phyloP scores from a whole-genome alignment of 768 basidiomycete genomes.

The Trametes cinnabarina region DNA sequence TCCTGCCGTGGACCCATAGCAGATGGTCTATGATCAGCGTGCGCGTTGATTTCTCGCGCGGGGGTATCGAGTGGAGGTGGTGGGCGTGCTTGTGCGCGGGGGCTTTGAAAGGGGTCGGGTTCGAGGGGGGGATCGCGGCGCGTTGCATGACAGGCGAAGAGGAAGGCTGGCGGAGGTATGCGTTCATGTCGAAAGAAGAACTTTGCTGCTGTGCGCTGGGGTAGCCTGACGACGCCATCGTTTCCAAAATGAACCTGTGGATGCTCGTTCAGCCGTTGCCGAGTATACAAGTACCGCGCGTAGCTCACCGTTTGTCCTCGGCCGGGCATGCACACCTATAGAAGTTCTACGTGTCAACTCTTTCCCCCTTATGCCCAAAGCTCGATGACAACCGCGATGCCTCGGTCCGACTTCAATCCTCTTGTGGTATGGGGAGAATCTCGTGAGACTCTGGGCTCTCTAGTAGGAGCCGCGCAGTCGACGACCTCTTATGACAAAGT shows the following conservation, averaged over 20 bases:
- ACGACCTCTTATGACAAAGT: too few species aligned
- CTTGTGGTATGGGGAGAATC: too few species aligned
- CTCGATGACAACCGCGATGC: too few species aligned
- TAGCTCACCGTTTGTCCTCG: background rate
- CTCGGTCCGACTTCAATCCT: too few species aligned
- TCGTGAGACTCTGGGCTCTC: too few species aligned
- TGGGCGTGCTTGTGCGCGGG: slow-evolving; percentile 88
- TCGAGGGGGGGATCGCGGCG: slow-evolving; percentile 16
- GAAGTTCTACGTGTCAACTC: too few species aligned
- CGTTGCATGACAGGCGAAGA: slow-evolving; percentile 24
- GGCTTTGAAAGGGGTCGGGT: slow-evolving; percentile 48
- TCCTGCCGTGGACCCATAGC: slow-evolving; percentile 79
- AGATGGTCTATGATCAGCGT: slow-evolving; percentile 87
- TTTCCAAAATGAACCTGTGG: background rate
- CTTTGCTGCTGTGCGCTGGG: slow-evolving; percentile 3
- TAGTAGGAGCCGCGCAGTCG: too few species aligned
- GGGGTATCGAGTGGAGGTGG: slow-evolving; percentile 83
- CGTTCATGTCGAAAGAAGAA: slow-evolving; percentile 19
- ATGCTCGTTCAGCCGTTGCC: background rate
- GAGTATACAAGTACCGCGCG: background rate
- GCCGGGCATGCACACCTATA: background rate
- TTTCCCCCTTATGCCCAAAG: too few species aligned
- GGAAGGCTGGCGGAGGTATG: slow-evolving; percentile 21
- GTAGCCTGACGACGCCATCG: slow-evolving; percentile 15
- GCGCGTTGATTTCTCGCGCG: slow-evolving; percentile 83